Evolutionary conservation across 306 rosid species (phyloP).

Genomic region (Datisca glomerata): DNA sequence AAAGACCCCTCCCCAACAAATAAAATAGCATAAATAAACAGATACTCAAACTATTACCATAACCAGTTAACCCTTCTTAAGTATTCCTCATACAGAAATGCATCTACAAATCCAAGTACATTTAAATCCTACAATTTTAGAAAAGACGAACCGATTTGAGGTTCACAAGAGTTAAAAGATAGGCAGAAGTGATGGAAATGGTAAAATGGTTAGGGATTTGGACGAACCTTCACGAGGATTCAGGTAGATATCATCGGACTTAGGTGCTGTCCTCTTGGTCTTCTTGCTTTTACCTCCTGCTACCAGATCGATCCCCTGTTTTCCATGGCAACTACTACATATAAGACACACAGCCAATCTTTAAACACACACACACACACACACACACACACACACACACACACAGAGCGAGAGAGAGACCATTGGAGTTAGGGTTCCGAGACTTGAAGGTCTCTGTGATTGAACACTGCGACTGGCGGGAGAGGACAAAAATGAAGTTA

Average conservation of each 20-base stretch:
- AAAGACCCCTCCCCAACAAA: neutral
- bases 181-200: too few species aligned
- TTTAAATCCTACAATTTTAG: too few species aligned
- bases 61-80: too few species aligned
- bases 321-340: neutral
- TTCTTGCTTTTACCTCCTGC: conserved; percentile 84
- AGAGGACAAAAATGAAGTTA: neutral
- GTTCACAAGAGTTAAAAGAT: too few species aligned
- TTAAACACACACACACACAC: neutral
- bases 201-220: too few species aligned
- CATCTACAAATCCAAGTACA: too few species aligned
- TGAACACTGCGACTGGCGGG: neutral
- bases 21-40: neutral
- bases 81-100: too few species aligned
- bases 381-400: neutral
- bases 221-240: conserved; percentile 59
- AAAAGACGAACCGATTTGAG: too few species aligned
- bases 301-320: conserved; percentile 68
- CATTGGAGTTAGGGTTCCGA: conserved; percentile 1
- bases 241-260: conserved; percentile 65
- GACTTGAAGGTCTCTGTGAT: too few species aligned
- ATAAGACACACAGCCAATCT: too few species aligned
- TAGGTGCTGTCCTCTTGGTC: conserved; percentile 56
- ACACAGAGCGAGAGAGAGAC: neutral
- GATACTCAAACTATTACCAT: too few species aligned